Evolutionary conservation across 352 stramenopile species (phyloP).

Genomic region (Pythium aquatile): DNA sequence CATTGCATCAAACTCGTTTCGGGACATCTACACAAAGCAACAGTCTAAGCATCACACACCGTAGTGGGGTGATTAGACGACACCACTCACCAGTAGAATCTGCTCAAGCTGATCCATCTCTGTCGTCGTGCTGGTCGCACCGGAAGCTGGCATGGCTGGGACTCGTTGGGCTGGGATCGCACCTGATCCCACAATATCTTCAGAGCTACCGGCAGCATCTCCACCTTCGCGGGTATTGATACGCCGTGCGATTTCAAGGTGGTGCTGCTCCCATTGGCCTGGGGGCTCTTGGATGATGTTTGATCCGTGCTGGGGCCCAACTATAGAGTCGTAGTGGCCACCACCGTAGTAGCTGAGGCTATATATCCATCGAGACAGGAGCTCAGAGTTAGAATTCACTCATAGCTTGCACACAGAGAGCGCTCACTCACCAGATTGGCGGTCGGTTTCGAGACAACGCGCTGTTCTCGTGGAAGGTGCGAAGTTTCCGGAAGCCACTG

Average conservation of each 20-base stretch:
- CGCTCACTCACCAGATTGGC: slow-evolving; percentile 52
- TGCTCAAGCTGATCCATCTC: slow-evolving; percentile 75
- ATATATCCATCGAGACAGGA: not conserved
- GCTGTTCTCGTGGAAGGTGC: slow-evolving; percentile 87
- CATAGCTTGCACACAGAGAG: not conserved
- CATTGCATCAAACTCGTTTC: slow-evolving; percentile 78
- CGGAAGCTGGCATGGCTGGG: not conserved
- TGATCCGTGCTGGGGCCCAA: slow-evolving; percentile 45
- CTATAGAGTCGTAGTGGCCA: slow-evolving; percentile 90
- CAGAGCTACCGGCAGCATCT: slow-evolving; percentile 17
- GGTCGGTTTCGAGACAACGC: slow-evolving; percentile 53
- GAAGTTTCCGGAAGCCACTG: slow-evolving; percentile 73
- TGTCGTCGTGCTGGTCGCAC: slow-evolving; percentile 33
- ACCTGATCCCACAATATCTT: not conserved
- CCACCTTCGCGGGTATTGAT: slow-evolving; percentile 60
- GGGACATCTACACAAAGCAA: slow-evolving; percentile 44
- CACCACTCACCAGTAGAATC: slow-evolving; percentile 49
- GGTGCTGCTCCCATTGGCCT: slow-evolving; percentile 63
- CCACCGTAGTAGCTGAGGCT: slow-evolving; percentile 91
- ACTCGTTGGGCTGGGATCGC: slow-evolving; percentile 14
- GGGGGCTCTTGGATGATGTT: slow-evolving; percentile 65
- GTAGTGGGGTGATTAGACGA: not conserved
- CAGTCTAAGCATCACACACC: not conserved
- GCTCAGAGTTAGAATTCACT: not conserved
- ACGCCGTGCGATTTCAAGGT: slow-evolving; percentile 63